Evolutionary conservation across 768 basidiomycete genomes (phyloP).

Genomic region (Piloderma croceum): DNA sequence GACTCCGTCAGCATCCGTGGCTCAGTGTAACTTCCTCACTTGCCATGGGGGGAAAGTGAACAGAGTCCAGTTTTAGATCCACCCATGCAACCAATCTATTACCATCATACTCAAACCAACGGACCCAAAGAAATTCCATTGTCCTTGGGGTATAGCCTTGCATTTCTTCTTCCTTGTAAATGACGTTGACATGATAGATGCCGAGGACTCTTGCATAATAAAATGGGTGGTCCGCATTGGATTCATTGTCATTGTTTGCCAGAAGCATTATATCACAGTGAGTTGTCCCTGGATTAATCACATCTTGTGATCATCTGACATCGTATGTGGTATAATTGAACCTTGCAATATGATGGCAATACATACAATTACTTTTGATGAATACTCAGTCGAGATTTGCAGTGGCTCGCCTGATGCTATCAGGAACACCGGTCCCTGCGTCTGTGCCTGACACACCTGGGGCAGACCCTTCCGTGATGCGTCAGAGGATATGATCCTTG

Average conservation of each 20-base stretch:
- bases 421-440: conserved; percentile 1
- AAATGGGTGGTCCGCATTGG: conserved; percentile 20
- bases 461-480: not conserved
- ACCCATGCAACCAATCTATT: no score
- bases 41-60: conserved; percentile 5
- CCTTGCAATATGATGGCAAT: conserved; percentile 4
- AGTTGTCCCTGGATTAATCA: conserved; percentile 28
- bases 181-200: conserved; percentile 25
- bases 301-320: conserved; percentile 4
- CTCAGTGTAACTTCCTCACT: not conserved
- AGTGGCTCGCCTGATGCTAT: not conserved
- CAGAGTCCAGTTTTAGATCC: conserved; percentile 7
- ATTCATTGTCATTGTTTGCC: conserved; percentile 10
- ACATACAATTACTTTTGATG: conserved; percentile 1
- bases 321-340: conserved; percentile 12
- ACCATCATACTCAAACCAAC: conserved; percentile 19
- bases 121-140: conserved; percentile 26
- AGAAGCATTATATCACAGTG: conserved; percentile 32
- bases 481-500: conserved; percentile 9
- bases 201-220: conserved; percentile 32
- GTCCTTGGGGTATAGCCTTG: not conserved
- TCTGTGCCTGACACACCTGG: no score
- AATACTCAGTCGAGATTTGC: not conserved
- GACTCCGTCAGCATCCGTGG: no score
- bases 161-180: not conserved